phyloP scores from a whole-genome alignment of 495 filamentous ascomycete genomes.

The Penicillium canescens region DNA sequence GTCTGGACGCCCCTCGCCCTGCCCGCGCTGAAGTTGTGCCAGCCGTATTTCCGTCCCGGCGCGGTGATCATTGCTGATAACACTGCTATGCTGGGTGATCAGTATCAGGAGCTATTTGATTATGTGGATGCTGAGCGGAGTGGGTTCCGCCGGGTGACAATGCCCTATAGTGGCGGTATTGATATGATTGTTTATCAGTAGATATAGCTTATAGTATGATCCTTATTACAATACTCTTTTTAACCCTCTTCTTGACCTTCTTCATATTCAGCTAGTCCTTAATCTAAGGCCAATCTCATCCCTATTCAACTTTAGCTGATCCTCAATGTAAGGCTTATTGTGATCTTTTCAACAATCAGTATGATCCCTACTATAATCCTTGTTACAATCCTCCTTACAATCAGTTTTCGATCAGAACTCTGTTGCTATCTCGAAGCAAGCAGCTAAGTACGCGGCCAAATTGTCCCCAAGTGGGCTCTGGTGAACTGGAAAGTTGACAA shows the following conservation, averaged over 20 bases:
- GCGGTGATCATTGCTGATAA: constrained; percentile 56
- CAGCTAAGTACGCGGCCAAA: too few species aligned
- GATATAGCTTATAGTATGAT: not conserved
- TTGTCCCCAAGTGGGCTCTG: too few species aligned
- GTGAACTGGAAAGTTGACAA: too few species aligned
- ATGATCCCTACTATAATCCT: too few species aligned
- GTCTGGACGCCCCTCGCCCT: constrained; percentile 56
- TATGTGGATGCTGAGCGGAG: constrained; percentile 26
- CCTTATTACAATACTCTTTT: not conserved
- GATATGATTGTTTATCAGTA: constrained; percentile 27
- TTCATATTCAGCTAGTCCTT: too few species aligned
- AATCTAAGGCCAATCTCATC: too few species aligned
- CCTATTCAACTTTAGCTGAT: too few species aligned
- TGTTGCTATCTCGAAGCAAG: too few species aligned
- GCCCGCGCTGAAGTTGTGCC: constrained; percentile 47
- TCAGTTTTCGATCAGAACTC: too few species aligned
- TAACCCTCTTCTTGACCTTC: not conserved
- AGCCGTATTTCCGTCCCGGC: constrained; percentile 44
- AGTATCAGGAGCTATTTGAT: constrained; percentile 39
- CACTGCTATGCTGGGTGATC: constrained; percentile 27
- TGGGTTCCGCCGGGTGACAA: constrained; percentile 18
- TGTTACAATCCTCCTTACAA: too few species aligned
- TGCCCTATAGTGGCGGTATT: constrained; percentile 22
- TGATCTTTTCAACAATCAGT: too few species aligned
- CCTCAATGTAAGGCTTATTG: too few species aligned